A percentile compares a stretch with the other conserved stretches of the same genome.
Conservation (phyloP, 1,284 basidiomycete species). For the Coniferiporia weirii region DNA sequence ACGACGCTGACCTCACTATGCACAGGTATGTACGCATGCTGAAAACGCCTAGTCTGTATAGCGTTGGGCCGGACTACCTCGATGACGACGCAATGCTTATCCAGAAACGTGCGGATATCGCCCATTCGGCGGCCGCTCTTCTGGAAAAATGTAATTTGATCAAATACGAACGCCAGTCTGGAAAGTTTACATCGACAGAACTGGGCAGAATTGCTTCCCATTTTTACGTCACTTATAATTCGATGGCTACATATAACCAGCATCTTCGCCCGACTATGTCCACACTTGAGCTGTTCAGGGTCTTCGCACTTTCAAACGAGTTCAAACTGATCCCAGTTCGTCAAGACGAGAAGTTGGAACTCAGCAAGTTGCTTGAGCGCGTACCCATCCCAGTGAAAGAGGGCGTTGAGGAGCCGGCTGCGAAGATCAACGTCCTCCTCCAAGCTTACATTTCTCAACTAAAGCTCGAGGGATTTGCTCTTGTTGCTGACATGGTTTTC, state of each 20-base stretch:
- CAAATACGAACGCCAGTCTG: constrained; percentile 89
- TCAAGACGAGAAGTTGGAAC: constrained; percentile 73
- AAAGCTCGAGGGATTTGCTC: constrained; percentile 90
- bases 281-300: constrained; percentile 88
- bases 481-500: constrained; percentile 98
- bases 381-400: constrained; percentile 99
- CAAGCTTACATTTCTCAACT: constrained; percentile 96
- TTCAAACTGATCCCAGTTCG: constrained; percentile 89
- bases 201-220: constrained; percentile 94
- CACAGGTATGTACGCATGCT: constrained; percentile 93
- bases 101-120: constrained; percentile 93
- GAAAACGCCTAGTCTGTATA: constrained; percentile 84
- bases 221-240: constrained; percentile 94
- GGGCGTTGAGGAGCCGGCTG: constrained; percentile 90
- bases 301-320: constrained; percentile 95
- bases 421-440: constrained; percentile 96
- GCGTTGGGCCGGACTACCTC: constrained; percentile 87
- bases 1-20: constrained; percentile 13
- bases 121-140: constrained; percentile 90
- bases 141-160: constrained; percentile 93
- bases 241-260: constrained; percentile 97
- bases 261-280: constrained; percentile 87
- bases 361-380: constrained; percentile 89
- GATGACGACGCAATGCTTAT: constrained; percentile 81
- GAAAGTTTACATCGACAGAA: constrained; percentile 88